Base-by-base conservation (phyloP, 2,329 filamentous ascomycete species). In the Penicillium sp. region DNA sequence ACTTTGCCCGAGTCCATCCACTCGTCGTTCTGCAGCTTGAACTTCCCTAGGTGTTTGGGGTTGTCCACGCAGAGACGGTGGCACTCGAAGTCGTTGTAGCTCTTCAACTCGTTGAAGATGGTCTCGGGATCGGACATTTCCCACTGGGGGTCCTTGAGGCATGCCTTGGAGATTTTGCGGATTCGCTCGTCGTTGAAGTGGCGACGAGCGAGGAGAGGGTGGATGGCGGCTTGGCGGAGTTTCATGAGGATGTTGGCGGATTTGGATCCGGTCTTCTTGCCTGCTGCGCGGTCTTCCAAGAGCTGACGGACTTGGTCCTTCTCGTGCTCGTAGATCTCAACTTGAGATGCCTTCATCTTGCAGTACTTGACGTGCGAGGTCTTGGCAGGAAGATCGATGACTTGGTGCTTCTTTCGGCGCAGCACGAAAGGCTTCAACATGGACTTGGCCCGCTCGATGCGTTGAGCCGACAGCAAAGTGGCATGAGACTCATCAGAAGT, bases 351-450 rank as follows among this genome's bases (percentile, higher is more conserved):
- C 27, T 88, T 89, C 78, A 97, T 85, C 5, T 89, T 85, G 72
- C 93, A 97, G 67, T 89, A 88, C 58, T 92, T 86, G 1, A 97
- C 87, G 3, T 85, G 85, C 56, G 86, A 85, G 11, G 83, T 85
- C 77, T 97, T 97, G 49, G 81, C 79, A 0, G 94, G 92, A 60
- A 99, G 82, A 67, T 94, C 89, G 43, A 97, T 81, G 8, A 97
- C 92, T 67, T 97, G 92, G 47, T 90, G 85, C 77, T 99, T 99
- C 76, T 94, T 93, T 7, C 94, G 85, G 59, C 96, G 90, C 2
- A 99, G 79, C 51, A 99, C 94, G 69, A 99, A 99, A 0, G 94
- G 94, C 23, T 92, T 91, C 67, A 99, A 85, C 79, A 99, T 99
- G 0, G 89, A 91, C 52, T 92, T 87, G 2, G 94, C 94, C 43